A percentile compares a stretch with the other conserved stretches of the same genome.
Evolutionary conservation across 169 alveolate genomes (phyloP).

Genomic region (Babesia ovis): DNA sequence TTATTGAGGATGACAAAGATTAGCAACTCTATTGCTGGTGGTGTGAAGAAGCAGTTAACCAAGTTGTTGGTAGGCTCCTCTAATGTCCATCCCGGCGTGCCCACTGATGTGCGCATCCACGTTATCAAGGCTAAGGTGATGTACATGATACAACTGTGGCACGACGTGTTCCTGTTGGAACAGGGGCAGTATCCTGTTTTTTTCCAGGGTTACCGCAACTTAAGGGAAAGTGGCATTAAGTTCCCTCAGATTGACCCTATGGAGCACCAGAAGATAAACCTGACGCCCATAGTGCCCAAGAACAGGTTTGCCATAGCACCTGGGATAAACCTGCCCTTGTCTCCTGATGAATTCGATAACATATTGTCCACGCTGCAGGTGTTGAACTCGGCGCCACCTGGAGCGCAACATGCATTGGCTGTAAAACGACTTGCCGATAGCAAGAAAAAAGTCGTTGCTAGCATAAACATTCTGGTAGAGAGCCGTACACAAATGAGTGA

Average conservation of each 20-base stretch:
- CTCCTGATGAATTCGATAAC: conserved; percentile 42
- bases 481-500: conserved; percentile 6
- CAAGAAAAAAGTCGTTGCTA: conserved; percentile 25
- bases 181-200: conserved; percentile 67
- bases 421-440: conserved; percentile 3
- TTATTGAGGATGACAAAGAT: conserved; percentile 68
- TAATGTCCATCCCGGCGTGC: conserved; percentile 78
- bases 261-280: conserved; percentile 24
- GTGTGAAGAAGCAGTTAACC: conserved; percentile 73
- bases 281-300: neutral
- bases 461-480: conserved; percentile 52
- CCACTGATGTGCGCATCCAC: conserved; percentile 79
- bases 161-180: conserved; percentile 72
- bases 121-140: conserved; percentile 73
- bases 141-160: conserved; percentile 74
- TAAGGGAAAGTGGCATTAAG: conserved; percentile 72
- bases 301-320: neutral
- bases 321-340: conserved; percentile 23
- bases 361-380: conserved; percentile 32
- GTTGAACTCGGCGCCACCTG: conserved; percentile 2
- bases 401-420: conserved; percentile 29
- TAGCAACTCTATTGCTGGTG: conserved; percentile 70
- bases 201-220: conserved; percentile 70
- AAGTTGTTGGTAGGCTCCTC: conserved; percentile 70
- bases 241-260: conserved; percentile 45